Conservation (phyloP, 805 yeast species). For the Brettanomyces bruxellensis region DNA sequence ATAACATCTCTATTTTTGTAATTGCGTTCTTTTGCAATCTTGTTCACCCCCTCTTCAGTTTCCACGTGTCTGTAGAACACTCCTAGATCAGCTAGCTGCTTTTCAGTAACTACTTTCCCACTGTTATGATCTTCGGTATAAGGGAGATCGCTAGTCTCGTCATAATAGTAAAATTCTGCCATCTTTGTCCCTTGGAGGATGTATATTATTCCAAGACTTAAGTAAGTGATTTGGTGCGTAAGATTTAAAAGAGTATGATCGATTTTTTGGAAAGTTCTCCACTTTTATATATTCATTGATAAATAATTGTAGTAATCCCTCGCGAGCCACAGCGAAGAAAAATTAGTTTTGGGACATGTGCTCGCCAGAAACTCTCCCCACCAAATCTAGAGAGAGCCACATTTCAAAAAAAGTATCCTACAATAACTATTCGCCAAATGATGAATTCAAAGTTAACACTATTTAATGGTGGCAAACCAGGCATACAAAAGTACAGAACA, state of each 20-base stretch:
- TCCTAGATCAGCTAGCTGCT: slow-evolving; percentile 50
- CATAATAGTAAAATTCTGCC: slow-evolving; percentile 47
- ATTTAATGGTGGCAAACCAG: too few species aligned
- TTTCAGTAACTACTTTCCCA: slow-evolving; percentile 46
- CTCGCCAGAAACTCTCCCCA: background rate
- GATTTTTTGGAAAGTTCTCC: background rate
- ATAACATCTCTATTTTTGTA: slow-evolving; percentile 79
- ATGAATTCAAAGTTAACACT: background rate
- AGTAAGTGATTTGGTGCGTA: too few species aligned
- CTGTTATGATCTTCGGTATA: slow-evolving; percentile 68
- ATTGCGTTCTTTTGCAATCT: slow-evolving; percentile 55
- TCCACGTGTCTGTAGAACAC: slow-evolving; percentile 53
- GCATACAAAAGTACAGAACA: too few species aligned
- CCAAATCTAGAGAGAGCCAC: background rate
- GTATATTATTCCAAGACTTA: background rate
- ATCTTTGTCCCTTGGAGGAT: background rate
- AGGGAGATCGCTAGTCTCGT: slow-evolving; percentile 43
- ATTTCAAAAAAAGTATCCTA: background rate
- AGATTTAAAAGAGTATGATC: background rate
- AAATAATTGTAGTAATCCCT: background rate
- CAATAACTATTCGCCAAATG: background rate
- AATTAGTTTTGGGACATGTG: background rate
- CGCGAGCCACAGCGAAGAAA: background rate
- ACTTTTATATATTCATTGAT: background rate
- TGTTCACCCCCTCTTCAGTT: slow-evolving; percentile 47